Evolutionary conservation across 2,329 filamentous ascomycete genomes (phyloP).

Genomic region (Penicillium sp.): DNA sequence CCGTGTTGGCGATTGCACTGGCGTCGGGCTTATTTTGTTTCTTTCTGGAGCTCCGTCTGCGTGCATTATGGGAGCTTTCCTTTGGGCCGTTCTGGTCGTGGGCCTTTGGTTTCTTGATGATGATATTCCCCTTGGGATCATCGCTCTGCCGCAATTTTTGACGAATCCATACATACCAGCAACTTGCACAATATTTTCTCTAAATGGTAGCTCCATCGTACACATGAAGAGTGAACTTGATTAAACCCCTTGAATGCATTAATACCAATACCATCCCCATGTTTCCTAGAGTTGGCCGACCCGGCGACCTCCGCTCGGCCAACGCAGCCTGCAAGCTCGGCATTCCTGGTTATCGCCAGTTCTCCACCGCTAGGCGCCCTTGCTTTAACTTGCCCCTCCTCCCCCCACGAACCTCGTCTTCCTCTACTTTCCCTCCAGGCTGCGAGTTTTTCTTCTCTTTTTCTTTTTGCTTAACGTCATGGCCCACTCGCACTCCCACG

Average conservation of each 20-base stretch:
- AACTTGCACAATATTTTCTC: not conserved
- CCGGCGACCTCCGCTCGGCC: conserved; percentile 25
- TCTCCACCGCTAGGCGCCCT: conserved; percentile 17
- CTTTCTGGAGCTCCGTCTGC: conserved; percentile 26
- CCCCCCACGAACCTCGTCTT: not conserved
- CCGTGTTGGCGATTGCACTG: conserved; percentile 40
- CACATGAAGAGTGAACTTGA: too few relatives aligned
- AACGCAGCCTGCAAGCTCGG: conserved; percentile 21
- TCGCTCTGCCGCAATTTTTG: conserved; percentile 27
- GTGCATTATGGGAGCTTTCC: conserved; percentile 24
- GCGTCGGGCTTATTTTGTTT: conserved; percentile 35
- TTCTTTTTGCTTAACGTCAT: conserved; percentile 20
- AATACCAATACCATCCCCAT: too few relatives aligned
- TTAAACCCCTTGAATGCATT: too few relatives aligned
- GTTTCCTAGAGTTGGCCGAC: conserved; percentile 6
- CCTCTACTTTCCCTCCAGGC: conserved; percentile 1
- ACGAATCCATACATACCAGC: conserved; percentile 28
- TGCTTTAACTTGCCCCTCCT: conserved; percentile 22
- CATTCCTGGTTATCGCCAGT: conserved; percentile 22
- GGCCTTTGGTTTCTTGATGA: conserved; percentile 21
- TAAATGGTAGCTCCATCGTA: too few relatives aligned
- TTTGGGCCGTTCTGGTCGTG: conserved; percentile 11
- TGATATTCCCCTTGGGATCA: conserved; percentile 20
- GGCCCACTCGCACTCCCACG: conserved; percentile 48
- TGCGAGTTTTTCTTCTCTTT: not conserved